Evolutionary conservation across 2,329 filamentous ascomycete species (phyloP).

Genomic region (Penicillium palitans): DNA sequence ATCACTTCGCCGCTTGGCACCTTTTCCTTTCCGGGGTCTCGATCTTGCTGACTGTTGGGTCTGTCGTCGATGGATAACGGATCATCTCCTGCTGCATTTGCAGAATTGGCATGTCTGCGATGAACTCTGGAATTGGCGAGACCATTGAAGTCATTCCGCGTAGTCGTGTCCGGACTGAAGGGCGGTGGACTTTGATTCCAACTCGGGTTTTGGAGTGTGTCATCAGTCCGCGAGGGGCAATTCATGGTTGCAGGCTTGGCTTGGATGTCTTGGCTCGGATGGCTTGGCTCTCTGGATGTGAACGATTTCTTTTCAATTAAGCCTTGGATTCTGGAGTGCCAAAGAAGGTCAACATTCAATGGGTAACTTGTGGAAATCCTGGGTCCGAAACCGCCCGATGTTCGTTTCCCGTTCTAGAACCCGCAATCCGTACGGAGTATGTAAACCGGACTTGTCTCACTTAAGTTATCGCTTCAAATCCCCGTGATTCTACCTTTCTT

Average conservation of each 20-base stretch:
- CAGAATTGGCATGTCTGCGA: conserved; percentile 38
- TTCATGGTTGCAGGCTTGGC: conserved; percentile 53
- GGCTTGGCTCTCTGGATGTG: neutral
- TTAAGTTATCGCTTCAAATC: neutral
- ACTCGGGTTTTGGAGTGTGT: conserved; percentile 52
- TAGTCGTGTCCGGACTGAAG: conserved; percentile 61
- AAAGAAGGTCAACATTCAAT: neutral
- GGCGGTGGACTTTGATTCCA: conserved; percentile 64
- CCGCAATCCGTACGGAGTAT: neutral
- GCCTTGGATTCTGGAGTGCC: neutral
- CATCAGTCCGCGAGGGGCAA: conserved; percentile 63
- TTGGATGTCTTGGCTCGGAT: neutral
- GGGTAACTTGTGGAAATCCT: conserved; percentile 10
- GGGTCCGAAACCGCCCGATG: conserved; percentile 29
- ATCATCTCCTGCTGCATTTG: conserved; percentile 25
- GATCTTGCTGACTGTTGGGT: conserved; percentile 23
- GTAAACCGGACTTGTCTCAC: neutral
- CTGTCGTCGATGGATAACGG: conserved; percentile 25
- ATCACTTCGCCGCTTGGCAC: conserved; percentile 31
- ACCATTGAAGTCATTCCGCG: conserved; percentile 61
- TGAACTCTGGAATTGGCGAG: conserved; percentile 59
- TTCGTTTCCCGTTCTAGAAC: conserved; percentile 1
- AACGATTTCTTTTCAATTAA: neutral
- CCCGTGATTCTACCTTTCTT: neutral
- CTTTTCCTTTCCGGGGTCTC: conserved; percentile 27